Conservation (phyloP, 2,329 filamentous ascomycete species). For the Helotiales sp. region DNA sequence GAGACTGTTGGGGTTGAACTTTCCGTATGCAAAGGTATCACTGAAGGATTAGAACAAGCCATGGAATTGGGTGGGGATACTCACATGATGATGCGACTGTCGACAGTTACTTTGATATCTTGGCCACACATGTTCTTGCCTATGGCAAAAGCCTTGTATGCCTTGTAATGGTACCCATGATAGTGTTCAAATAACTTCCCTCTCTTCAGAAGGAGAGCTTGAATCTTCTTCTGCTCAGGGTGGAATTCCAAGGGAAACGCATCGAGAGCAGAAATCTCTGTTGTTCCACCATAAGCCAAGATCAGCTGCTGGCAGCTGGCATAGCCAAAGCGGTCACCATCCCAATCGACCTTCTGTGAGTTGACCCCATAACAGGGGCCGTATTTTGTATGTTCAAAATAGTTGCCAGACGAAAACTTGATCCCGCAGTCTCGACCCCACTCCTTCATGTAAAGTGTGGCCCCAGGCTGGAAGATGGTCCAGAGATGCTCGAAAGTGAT, state of each 20-base stretch:
- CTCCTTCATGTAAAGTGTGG: constrained; percentile 41
- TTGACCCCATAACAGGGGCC: constrained; percentile 42
- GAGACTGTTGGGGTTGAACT: constrained; percentile 31
- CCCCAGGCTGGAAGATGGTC: constrained; percentile 53
- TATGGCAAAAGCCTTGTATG: constrained; percentile 37
- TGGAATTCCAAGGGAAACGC: constrained; percentile 48
- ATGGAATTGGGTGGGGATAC: not conserved
- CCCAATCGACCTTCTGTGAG: constrained; percentile 47
- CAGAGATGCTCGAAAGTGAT: constrained; percentile 54
- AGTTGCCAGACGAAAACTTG: constrained; percentile 37
- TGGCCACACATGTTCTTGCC: constrained; percentile 22
- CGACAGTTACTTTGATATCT: constrained; percentile 23
- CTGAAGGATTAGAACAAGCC: not conserved
- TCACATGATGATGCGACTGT: constrained; percentile 26
- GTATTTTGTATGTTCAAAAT: constrained; percentile 35
- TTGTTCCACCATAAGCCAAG: constrained; percentile 44
- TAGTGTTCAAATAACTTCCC: constrained; percentile 47
- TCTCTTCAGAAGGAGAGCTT: constrained; percentile 38
- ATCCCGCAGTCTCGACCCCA: constrained; percentile 43
- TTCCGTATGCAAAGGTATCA: constrained; percentile 21
- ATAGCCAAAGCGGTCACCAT: constrained; percentile 49
- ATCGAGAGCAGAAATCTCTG: constrained; percentile 44
- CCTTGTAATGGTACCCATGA: constrained; percentile 49
- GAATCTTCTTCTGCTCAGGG: constrained; percentile 39
- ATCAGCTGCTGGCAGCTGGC: constrained; percentile 38